Percentiles rank a stretch among this genome's conserved stretches.
Evolutionary conservation across 2,329 filamentous ascomycete species (phyloP).

Genomic region (Aureobasidium mangrovei): DNA sequence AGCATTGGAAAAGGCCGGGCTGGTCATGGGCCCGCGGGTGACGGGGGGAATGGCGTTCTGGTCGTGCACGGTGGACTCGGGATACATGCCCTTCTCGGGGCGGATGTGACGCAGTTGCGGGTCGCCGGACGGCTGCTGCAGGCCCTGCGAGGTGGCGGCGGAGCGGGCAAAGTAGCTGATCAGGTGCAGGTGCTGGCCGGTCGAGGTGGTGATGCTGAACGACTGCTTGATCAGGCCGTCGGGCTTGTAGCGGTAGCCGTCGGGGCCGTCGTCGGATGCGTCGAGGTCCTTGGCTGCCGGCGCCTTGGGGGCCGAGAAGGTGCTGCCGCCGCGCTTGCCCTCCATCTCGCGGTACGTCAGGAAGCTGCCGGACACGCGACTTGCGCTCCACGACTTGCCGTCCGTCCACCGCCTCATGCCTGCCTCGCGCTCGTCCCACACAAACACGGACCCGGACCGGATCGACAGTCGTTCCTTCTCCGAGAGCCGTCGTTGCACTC

Average conservation of each 20-base stretch:
- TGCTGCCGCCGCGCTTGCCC: constrained; percentile 77
- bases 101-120: constrained; percentile 70
- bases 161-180: constrained; percentile 94
- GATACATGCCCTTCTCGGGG: constrained; percentile 91
- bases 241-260: constrained; percentile 89
- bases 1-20: constrained; percentile 46
- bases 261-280: constrained; percentile 66
- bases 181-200: constrained; percentile 83
- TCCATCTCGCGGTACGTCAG: constrained; percentile 98
- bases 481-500: constrained; percentile 85
- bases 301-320: constrained; percentile 43
- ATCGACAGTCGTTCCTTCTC: constrained; percentile 97
- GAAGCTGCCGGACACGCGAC: constrained; percentile 93
- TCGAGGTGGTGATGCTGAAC: constrained; percentile 94
- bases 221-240: constrained; percentile 99
- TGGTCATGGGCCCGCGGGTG: constrained; percentile 61
- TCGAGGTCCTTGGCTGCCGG: constrained; percentile 45
- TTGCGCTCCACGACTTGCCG: constrained; percentile 98
- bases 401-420: constrained; percentile 99
- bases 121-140: constrained; percentile 76
- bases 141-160: constrained; percentile 59
- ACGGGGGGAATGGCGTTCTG: constrained; percentile 70
- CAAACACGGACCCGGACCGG: constrained; percentile 91
- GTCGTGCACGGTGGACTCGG: constrained; percentile 88
- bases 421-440: constrained; percentile 98